Percentiles rank a stretch among this genome's conserved stretches.
phyloP scores from a whole-genome alignment of 768 basidiomycete species.

The Hypholoma fasciculare region DNA sequence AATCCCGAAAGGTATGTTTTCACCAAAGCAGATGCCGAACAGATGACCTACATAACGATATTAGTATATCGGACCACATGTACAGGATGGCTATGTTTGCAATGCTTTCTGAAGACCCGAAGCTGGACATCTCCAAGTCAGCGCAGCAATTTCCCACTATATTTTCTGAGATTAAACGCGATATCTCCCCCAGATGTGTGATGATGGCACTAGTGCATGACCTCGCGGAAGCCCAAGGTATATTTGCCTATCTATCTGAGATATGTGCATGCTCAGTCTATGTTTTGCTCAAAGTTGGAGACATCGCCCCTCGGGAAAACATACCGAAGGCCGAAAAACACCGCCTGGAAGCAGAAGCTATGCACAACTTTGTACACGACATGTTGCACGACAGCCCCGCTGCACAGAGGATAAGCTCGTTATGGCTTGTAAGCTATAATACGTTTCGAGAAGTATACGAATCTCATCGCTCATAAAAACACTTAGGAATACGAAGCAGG shows the following conservation, averaged over 20 bases:
- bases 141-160: slow-evolving; percentile 14
- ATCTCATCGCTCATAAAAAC: neutral
- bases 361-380: slow-evolving; percentile 85
- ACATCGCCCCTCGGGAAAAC: slow-evolving; percentile 89
- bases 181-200: slow-evolving; percentile 55
- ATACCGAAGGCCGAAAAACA: slow-evolving; percentile 82
- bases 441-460: neutral
- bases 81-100: slow-evolving; percentile 95
- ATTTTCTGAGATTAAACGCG: neutral
- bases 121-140: slow-evolving; percentile 73
- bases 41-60: neutral
- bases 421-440: slow-evolving; percentile 64
- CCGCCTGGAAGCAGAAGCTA: slow-evolving; percentile 81
- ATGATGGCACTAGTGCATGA: slow-evolving; percentile 95
- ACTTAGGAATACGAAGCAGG: slow-evolving; percentile 83
- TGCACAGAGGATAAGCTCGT: slow-evolving; percentile 60
- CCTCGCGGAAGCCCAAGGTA: slow-evolving; percentile 92
- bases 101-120: slow-evolving; percentile 78
- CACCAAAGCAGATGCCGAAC: neutral
- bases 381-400: slow-evolving; percentile 82
- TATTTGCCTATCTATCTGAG: neutral
- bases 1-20: slow-evolving; percentile 71
- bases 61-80: slow-evolving; percentile 95
- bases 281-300: slow-evolving; percentile 64
- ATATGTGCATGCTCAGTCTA: neutral